Evolutionary conservation across 2,329 filamentous ascomycete genomes (phyloP), one percentile per base, ranked within the genome.

Genomic region (Cytospora schulzeri): DNA sequence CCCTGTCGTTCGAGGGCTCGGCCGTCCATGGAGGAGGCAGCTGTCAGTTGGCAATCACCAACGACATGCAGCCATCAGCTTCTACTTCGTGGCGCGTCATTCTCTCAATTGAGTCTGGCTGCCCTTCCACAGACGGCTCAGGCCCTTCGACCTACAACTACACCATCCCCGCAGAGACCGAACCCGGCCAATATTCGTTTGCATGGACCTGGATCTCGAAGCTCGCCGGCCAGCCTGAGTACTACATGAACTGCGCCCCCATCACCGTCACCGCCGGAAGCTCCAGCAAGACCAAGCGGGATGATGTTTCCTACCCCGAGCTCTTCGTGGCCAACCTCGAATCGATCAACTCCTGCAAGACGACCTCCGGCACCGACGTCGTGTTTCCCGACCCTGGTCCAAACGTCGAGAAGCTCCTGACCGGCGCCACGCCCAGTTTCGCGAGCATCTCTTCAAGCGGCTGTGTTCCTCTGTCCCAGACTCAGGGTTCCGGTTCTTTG

Each of bases 161-260:
- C 77, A 84, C 78, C 0, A 87, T 97, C 7, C 94, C 93, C 0
- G 74, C 82, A 0, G 85, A 88, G 26, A 83, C 97, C 54, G 86
- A 88, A 4, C 79, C 88, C 1, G 95, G 94, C 3, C 84, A 93
- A 41, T 93, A 91, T 38, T 91, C 88, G 0, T 81, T 98, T 4
- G 92, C 92, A 0, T 98, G 93, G 93, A 92, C 92, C 0, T 98
- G 95, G 95, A 67, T 63, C 35, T 67, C 65, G 26, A 98, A 98
- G 81, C 90, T 90, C 65, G 73, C 96, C 11, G 95, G 95, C 4
- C 96, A 97, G 79, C 89, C 93, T 1, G 95, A 98, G 75, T 92
- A 97, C 83, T 97, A 98, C 83, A 96, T 96, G 93, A 96, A 97
- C 84, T 99, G 94, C 71, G 92, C 90, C 0, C 88, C 91, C 0